Base-by-base conservation (phyloP, 768 basidiomycete genomes). In the Rhizopogon roseolus region DNA sequence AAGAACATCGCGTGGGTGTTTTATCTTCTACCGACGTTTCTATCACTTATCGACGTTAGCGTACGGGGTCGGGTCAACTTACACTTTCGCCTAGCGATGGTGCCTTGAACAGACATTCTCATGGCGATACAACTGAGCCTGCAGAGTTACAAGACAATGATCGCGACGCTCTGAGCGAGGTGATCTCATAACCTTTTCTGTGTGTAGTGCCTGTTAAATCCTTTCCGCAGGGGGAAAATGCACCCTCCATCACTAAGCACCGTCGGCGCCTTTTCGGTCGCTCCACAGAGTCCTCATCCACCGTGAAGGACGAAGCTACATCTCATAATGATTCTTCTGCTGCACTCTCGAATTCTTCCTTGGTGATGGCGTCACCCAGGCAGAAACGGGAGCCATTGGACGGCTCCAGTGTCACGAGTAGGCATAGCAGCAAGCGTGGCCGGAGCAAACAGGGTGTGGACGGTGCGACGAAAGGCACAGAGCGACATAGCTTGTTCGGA, bases 401-500 rank as follows among this genome's bases (percentile, higher is more conserved):
- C 7, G 71, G 68, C 6, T 39, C 56, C 42, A 52, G 17, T 34
- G 37, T 50, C 52, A 17, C 57, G 44, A 64, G 63, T 13, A 46
- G 29, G 29, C 29, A 32, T 8, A 32, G 29, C 1, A 32, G 29
- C 51, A 65, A 76, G 49, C 75, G 76, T 29, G 65, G 73, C 22
- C 76, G 81, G 54, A 56, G 66, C 16, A 85, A 81, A 68, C 79
- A 76, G 56, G 78, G 77, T 55, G 44, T 71, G 14, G 86, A 88
- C 49, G 72, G 60, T 9, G 58, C 69, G 3, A 76, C 75, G 58
- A 76, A 72, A 51, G 63, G 66, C 11, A 62, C 72, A 4, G 86
- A 89, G 40, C 74, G 90, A n/a, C 67, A 90, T 56, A 93, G 92
- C 62, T 84, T 96, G 62, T 96, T 97, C 63, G 90, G 89, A 13